These are phyloP conservation scores for Gnomoniopsis sp. DNA, from an alignment of 2,329 filamentous ascomycete genomes.

Conservation along the genomic window DNA sequence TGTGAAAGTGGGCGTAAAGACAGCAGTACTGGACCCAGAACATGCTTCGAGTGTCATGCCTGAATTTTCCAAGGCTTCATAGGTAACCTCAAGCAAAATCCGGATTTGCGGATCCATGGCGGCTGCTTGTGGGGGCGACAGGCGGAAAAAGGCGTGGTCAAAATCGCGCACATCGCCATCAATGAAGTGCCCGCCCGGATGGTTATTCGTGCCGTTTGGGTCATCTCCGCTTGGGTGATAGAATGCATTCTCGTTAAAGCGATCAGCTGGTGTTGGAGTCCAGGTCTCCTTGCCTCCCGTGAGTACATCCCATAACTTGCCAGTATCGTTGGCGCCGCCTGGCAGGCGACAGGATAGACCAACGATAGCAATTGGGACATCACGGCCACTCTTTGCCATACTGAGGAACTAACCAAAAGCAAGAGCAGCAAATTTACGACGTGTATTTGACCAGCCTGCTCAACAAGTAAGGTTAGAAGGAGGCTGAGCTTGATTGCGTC, in stretches of 20 bases:
- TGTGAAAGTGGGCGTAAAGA: constrained; percentile 29
- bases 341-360: constrained; percentile 1
- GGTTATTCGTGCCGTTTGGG: constrained; percentile 1
- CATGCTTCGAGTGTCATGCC: constrained; percentile 15
- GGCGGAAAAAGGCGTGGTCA: constrained; percentile 57
- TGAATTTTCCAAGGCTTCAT: constrained; percentile 60
- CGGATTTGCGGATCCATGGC: constrained; percentile 66
- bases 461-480: too few relatives aligned
- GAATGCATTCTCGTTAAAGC: constrained; percentile 1
- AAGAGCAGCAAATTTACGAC: too few relatives aligned
- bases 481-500: too few relatives aligned
- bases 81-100: constrained; percentile 59
- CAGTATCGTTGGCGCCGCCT: neutral
- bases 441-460: too few relatives aligned
- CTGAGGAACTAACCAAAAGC: too few relatives aligned
- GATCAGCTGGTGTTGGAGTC: neutral
- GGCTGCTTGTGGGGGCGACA: constrained; percentile 61
- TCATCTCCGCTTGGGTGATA: neutral
- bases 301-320: neutral
- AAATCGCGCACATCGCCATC: neutral
- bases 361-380: neutral
- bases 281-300: neutral
- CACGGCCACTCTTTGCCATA: neutral
- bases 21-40: constrained; percentile 28
- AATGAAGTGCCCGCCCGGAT: constrained; percentile 2